Percentiles rank a stretch among this genome's conserved stretches.
Conservation (phyloP, 106 monocot species). For the Apostasia ramifera region DNA sequence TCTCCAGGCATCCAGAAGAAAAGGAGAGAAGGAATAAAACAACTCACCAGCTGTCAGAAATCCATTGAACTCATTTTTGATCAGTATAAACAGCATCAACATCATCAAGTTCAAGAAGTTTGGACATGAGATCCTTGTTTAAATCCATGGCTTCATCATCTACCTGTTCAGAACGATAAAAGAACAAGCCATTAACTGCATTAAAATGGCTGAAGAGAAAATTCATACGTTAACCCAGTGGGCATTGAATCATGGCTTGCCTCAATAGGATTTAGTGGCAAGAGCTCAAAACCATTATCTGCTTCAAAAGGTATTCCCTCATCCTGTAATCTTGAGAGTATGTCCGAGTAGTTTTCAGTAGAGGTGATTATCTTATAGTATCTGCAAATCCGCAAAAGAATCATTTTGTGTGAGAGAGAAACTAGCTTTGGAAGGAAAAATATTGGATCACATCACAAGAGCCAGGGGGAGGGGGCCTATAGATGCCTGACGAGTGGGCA, state of each 20-base stretch:
- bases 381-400: conserved; percentile 20
- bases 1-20: not conserved
- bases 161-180: conserved; percentile 25
- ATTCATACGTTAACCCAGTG: not conserved
- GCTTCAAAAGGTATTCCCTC: conserved; percentile 81
- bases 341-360: conserved; percentile 60
- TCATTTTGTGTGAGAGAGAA: no score
- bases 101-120: conserved; percentile 94
- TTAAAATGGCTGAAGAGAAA: not conserved
- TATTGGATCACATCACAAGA: no score
- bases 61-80: conserved; percentile 41
- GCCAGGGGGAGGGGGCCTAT: no score
- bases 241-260: conserved; percentile 15
- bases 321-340: conserved; percentile 69
- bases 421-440: no score
- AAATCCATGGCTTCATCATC: conserved; percentile 87
- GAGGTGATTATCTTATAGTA: conserved; percentile 82
- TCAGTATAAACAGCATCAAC: conserved; percentile 92
- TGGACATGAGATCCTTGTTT: conserved; percentile 85
- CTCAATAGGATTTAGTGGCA: conserved; percentile 80
- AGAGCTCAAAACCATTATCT: conserved; percentile 89
- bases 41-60: not conserved
- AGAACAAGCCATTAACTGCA: not conserved
- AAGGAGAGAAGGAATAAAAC: not conserved
- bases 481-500: no score